Conservation (phyloP, 2,329 filamentous ascomycete genomes). For the Aaosphaeria arxii region DNA sequence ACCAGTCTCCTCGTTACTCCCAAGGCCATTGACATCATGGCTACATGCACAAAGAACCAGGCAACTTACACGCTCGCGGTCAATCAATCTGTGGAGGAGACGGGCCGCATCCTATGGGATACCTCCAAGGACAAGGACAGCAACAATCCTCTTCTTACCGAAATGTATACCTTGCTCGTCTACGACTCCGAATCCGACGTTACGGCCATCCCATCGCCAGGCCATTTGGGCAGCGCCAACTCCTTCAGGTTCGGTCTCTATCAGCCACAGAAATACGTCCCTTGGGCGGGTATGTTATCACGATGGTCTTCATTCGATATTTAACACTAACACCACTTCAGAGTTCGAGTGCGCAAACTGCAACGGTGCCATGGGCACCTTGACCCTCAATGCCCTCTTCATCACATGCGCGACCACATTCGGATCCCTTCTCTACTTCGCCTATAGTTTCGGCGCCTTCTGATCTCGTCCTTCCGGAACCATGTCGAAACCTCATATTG, state of each 20-base stretch:
- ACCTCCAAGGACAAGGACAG: slow-evolving; percentile 50
- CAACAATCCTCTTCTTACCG: slow-evolving; percentile 50
- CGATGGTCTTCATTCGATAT: neutral
- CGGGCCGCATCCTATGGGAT: slow-evolving; percentile 58
- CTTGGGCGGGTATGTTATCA: slow-evolving; percentile 45
- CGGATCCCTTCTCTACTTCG: slow-evolving; percentile 56
- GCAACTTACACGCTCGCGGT: slow-evolving; percentile 60
- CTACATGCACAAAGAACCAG: slow-evolving; percentile 58
- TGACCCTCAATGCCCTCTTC: slow-evolving; percentile 55
- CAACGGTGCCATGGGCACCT: slow-evolving; percentile 51
- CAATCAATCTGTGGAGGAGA: slow-evolving; percentile 56
- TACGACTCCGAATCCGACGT: slow-evolving; percentile 56
- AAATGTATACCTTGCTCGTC: slow-evolving; percentile 63
- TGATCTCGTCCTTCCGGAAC: slow-evolving; percentile 10
- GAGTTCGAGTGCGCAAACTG: slow-evolving; percentile 58
- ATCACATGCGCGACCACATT: slow-evolving; percentile 57
- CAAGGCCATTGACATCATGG: slow-evolving; percentile 58
- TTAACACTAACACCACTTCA: slow-evolving; percentile 18
- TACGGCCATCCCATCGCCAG: slow-evolving; percentile 51
- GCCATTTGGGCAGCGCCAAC: slow-evolving; percentile 53
- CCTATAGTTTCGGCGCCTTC: slow-evolving; percentile 43
- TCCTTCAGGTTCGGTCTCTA: slow-evolving; percentile 64
- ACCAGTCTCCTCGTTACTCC: slow-evolving; percentile 61
- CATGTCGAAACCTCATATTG: neutral
- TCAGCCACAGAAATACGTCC: slow-evolving; percentile 49